Percentiles rank a stretch among this genome's conserved stretches.
Evolutionary conservation across 2,329 filamentous ascomycete genomes (phyloP).

Genomic region (Sodiomyces alkalinus): DNA sequence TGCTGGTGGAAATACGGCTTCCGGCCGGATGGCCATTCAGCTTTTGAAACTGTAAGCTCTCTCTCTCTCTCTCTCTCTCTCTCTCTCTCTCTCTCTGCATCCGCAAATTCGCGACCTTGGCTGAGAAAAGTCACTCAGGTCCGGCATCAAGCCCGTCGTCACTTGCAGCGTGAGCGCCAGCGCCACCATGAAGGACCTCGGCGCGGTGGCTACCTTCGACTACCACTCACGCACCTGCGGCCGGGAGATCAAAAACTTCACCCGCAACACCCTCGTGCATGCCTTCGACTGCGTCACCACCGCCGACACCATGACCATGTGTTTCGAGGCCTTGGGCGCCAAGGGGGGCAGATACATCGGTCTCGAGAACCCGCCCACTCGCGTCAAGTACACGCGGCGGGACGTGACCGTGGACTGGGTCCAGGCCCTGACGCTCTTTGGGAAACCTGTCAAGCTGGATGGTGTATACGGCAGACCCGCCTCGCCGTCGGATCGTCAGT

Average conservation of each 20-base stretch:
- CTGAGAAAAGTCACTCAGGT: slow-evolving; percentile 1
- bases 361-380: too few relatives aligned
- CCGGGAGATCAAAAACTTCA: slow-evolving; percentile 19
- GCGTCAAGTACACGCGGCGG: too few relatives aligned
- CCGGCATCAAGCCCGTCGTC: slow-evolving; percentile 10
- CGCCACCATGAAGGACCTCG: slow-evolving; percentile 19
- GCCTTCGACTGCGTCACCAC: slow-evolving; percentile 22
- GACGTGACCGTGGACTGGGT: too few relatives aligned
- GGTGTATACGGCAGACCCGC: too few relatives aligned
- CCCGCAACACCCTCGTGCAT: slow-evolving; percentile 18
- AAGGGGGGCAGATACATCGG: slow-evolving; percentile 1
- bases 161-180: slow-evolving; percentile 24
- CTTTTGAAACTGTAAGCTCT: slow-evolving; percentile 13
- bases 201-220: slow-evolving; percentile 26
- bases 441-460: too few relatives aligned
- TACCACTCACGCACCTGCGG: slow-evolving; percentile 12
- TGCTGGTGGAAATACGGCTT: slow-evolving; percentile 9
- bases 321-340: slow-evolving; percentile 20
- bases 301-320: slow-evolving; percentile 15
- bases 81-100: too few relatives aligned
- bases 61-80: too few relatives aligned
- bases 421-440: too few relatives aligned
- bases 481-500: too few relatives aligned
- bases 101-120: too few relatives aligned
- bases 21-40: slow-evolving; percentile 11